phyloP scores from a whole-genome alignment of 805 yeast genomes.

The Komagataella populi region DNA sequence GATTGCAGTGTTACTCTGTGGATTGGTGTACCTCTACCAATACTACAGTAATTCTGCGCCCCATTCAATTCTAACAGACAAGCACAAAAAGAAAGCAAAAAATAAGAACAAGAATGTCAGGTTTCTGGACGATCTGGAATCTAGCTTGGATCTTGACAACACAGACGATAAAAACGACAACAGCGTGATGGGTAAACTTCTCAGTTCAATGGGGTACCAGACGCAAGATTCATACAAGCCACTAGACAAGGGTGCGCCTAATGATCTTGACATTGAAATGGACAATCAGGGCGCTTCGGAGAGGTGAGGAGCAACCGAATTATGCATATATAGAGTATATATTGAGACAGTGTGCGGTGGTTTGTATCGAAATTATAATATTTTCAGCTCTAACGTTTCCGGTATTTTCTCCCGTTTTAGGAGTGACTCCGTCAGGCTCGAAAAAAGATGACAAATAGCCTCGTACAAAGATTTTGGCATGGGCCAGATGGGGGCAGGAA shows the following conservation, averaged over 20 bases:
- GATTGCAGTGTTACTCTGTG: conserved; percentile 9
- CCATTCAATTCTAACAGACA: conserved; percentile 5
- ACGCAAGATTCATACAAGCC: not conserved
- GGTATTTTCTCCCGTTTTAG: not conserved
- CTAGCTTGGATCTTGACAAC: not conserved
- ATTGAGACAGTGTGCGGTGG: not conserved
- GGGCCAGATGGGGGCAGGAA: not conserved
- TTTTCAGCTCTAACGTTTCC: not conserved
- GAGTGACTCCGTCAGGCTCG: not conserved
- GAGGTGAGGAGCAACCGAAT: not conserved
- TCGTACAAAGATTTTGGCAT: not conserved
- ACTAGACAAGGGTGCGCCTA: not conserved
- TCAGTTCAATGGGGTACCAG: not conserved
- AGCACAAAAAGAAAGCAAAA: conserved; percentile 1
- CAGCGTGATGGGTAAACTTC: not conserved
- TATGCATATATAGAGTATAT: not conserved
- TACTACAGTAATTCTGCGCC: conserved; percentile 8
- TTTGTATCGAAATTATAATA: no score
- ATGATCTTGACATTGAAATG: not conserved
- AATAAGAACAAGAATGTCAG: conserved; percentile 19
- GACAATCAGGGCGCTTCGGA: not conserved
- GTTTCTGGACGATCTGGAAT: conserved; percentile 15
- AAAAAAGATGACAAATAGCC: not conserved
- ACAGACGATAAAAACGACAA: conserved; percentile 1
- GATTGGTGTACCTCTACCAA: conserved; percentile 12